A percentile compares a stretch with the other conserved stretches of the same genome.
Conservation (phyloP, 2,329 filamentous ascomycete genomes). For the Ascochyta pisi region DNA sequence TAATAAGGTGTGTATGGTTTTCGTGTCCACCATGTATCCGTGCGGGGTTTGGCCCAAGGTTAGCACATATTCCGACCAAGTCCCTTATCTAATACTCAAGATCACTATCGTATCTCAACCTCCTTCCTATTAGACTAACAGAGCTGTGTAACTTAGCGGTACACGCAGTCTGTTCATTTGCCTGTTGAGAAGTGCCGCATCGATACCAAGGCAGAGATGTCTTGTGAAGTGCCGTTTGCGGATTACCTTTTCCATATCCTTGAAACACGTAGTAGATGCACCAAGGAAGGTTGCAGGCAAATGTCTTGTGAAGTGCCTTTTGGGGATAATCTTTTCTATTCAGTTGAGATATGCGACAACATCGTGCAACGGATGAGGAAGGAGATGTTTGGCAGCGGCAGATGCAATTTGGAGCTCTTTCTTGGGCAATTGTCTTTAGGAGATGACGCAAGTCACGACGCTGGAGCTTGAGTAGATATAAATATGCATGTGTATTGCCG, state of each 20-base stretch:
- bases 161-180: slow-evolving; percentile 14
- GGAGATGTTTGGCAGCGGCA: slow-evolving; percentile 16
- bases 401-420: slow-evolving; percentile 14
- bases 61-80: slow-evolving; percentile 14
- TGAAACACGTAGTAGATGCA: neutral
- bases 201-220: slow-evolving; percentile 17
- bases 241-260: slow-evolving; percentile 21
- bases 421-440: slow-evolving; percentile 3
- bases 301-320: slow-evolving; percentile 26
- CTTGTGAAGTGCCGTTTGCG: slow-evolving; percentile 26
- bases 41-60: slow-evolving; percentile 16
- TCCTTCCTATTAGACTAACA: slow-evolving; percentile 30
- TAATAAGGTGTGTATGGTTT: slow-evolving; percentile 23
- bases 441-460: slow-evolving; percentile 11
- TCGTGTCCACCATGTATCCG: slow-evolving; percentile 20
- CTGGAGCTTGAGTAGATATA: slow-evolving; percentile 23
- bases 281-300: neutral
- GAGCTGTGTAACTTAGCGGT: slow-evolving; percentile 15
- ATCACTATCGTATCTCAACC: slow-evolving; percentile 20
- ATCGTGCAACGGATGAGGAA: slow-evolving; percentile 25
- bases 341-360: neutral
- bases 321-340: slow-evolving; percentile 22
- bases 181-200: slow-evolving; percentile 16
- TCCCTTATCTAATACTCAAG: slow-evolving; percentile 16
- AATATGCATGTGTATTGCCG: slow-evolving; percentile 20